Evolutionary conservation across 2,329 filamentous ascomycete species (phyloP), one percentile per base, ranked within the genome.

Genomic region (Aspergillus sp.): DNA sequence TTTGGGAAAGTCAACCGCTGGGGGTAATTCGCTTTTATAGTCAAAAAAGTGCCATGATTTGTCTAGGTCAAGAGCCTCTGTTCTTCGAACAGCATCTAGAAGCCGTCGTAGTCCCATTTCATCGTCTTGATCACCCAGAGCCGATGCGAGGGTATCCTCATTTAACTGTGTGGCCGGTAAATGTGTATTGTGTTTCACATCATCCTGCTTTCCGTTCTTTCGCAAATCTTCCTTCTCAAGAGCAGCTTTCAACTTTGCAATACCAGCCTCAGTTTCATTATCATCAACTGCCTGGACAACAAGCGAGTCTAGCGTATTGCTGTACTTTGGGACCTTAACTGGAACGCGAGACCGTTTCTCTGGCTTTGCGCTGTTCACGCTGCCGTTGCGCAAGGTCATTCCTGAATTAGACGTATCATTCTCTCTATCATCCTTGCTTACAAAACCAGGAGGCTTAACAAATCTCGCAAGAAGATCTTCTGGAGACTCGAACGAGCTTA

Each of bases 221-320:
- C 36, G 54, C 27, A 52, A 3, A 48, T 41, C 32, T 2, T 57
- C 53, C 10, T 58, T 54, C 13, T 68, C 64, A 23, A 78, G 64
- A 8, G 74, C 65, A 49, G 72, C 71, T 61, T 70, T 75, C 25
- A 77, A 66, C 55, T 74, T 75, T 47, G 76, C 73, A 13, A 81
- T 74, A 23, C 70, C 87, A 15, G 83, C 85, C 55, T 86, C 84
- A 1, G 82, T 82, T 41, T 85, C 84, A 44, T 86, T 80, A 62
- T 91, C 86, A 59, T 82, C 80, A 42, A 81, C 77, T 5, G 86
- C 83, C 68, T 88, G 83, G 49, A 80, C 83, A 42, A 88, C 79
- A 8, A 92, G 79, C 1, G 83, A 80, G 60, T 86, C 84, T 58
- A 92, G 74, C 57, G 88, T 84, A 63, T 88, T 88, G 64, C 84